phyloP scores from a whole-genome alignment of 805 yeast species.

The Lachancea cidri region DNA sequence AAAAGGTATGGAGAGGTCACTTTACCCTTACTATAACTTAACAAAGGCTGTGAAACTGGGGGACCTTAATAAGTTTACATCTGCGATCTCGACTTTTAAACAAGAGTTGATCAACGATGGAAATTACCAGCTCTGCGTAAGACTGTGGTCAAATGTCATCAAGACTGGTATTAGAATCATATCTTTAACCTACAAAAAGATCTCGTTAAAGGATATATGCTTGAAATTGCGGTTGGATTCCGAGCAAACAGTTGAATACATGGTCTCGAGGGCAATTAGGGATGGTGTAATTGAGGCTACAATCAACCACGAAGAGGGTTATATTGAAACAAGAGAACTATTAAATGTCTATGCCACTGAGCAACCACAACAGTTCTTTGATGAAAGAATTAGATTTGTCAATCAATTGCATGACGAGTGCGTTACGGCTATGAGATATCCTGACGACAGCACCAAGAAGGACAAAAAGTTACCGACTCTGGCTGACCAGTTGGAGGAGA shows the following conservation, averaged over 20 bases:
- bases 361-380: conserved; percentile 81
- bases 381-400: conserved; percentile 91
- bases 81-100: conserved; percentile 61
- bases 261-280: conserved; percentile 92
- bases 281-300: conserved; percentile 97
- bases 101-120: conserved; percentile 64
- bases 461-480: conserved; percentile 15
- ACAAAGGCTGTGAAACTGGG: conserved; percentile 92
- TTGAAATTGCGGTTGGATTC: conserved; percentile 85
- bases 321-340: conserved; percentile 83
- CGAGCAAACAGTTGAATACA: conserved; percentile 94
- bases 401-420: conserved; percentile 85
- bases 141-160: conserved; percentile 94
- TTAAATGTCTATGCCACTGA: conserved; percentile 81
- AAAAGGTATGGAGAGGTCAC: conserved; percentile 49
- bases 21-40: conserved; percentile 78
- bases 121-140: conserved; percentile 74
- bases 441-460: conserved; percentile 36
- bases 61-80: conserved; percentile 75
- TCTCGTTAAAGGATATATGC: conserved; percentile 90
- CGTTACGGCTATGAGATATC: conserved; percentile 93
- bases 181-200: conserved; percentile 83
- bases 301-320: conserved; percentile 86
- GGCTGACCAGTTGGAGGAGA: conserved; percentile 25
- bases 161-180: conserved; percentile 95